phyloP scores from a whole-genome alignment of 169 alveolate species.

The Toxoplasma gondii region DNA sequence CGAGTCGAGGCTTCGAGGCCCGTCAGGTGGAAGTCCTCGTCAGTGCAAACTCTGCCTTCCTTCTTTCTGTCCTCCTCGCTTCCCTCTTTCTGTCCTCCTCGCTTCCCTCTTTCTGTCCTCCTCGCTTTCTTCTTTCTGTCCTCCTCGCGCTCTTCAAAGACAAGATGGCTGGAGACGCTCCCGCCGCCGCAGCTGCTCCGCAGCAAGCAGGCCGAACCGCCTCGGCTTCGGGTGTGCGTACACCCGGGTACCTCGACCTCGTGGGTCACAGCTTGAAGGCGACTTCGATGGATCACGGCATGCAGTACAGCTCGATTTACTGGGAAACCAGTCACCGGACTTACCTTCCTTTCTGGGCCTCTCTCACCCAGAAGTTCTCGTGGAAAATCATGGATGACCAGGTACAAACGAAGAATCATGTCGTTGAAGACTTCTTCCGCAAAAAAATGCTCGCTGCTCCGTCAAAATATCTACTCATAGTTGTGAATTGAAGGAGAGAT shows the following conservation, averaged over 20 bases:
- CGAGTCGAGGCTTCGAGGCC: too few species aligned
- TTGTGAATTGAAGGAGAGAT: not conserved
- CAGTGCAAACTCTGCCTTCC: too few species aligned
- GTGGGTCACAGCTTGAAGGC: slow-evolving; percentile 49
- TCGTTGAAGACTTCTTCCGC: not conserved
- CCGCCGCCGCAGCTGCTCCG: slow-evolving; percentile 17
- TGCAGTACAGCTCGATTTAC: slow-evolving; percentile 84
- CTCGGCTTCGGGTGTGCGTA: not conserved
- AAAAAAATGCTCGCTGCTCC: not conserved
- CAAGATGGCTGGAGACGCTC: not conserved
- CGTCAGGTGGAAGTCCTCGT: too few species aligned
- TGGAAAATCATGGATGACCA: slow-evolving; percentile 86
- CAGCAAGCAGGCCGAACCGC: not conserved
- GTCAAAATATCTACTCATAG: not conserved
- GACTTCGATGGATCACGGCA: slow-evolving; percentile 64
- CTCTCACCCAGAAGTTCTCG: slow-evolving; percentile 79
- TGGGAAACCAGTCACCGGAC: slow-evolving; percentile 91
- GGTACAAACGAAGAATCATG: slow-evolving; percentile 56
- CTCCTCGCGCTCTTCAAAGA: not conserved
- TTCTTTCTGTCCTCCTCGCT: too few species aligned
- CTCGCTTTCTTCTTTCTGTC: not conserved
- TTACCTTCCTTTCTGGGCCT: slow-evolving; percentile 84
- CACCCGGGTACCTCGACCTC: slow-evolving; percentile 18
- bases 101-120: not conserved
- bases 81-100: not conserved